Evolutionary conservation across 306 rosid genomes (phyloP).

Genomic region (Vigna nakashimae): DNA sequence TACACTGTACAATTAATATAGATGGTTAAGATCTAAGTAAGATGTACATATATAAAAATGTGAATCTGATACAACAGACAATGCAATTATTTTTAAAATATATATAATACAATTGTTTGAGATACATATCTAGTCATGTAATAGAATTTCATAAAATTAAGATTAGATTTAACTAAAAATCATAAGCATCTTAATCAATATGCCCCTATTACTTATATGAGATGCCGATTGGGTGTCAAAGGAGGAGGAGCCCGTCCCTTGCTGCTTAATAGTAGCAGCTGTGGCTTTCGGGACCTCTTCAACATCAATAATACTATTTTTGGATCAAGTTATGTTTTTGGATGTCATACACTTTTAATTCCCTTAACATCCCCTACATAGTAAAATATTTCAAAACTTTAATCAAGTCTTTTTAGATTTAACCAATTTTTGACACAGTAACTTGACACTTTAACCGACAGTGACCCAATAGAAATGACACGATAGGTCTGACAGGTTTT

Average conservation of each 20-base stretch:
- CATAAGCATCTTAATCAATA: not conserved
- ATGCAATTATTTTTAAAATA: no score
- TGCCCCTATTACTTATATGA: not conserved
- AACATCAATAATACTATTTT: constrained; percentile 9
- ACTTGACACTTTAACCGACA: no score
- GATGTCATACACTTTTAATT: constrained; percentile 36
- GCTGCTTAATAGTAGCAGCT: constrained; percentile 45
- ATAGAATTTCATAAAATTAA: not conserved
- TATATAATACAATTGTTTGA: no score
- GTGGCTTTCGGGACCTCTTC: constrained; percentile 44
- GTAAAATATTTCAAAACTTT: constrained; percentile 9
- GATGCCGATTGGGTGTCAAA: not conserved
- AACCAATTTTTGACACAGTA: not conserved
- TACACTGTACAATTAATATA: no score
- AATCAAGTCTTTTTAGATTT: constrained; percentile 1
- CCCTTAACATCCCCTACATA: constrained; percentile 38
- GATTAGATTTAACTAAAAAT: not conserved
- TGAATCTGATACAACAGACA: not conserved
- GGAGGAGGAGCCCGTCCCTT: constrained; percentile 45
- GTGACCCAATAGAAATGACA: no score
- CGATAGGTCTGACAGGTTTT: no score
- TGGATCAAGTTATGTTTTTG: constrained; percentile 36
- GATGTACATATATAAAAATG: not conserved
- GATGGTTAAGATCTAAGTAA: not conserved
- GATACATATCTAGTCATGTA: no score